Evolutionary conservation across 2,329 filamentous ascomycete species (phyloP), one percentile per base, ranked within the genome.

Genomic region (Aurifilum marmelostoma): DNA sequence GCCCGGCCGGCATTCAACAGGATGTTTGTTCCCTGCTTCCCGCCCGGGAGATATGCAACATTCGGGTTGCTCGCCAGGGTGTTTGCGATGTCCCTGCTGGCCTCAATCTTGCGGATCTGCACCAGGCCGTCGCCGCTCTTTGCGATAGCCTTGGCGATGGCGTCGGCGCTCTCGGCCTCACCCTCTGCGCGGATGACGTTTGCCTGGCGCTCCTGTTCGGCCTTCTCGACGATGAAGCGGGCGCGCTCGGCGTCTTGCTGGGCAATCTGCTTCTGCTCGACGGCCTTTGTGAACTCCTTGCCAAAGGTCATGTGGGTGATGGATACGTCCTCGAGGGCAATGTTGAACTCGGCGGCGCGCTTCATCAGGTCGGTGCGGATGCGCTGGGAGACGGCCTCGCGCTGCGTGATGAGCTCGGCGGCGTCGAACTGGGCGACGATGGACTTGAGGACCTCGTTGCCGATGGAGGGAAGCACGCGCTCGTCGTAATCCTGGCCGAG

Each of bases 241-340:
- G 96, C 96, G 73, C 96, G 89, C 87, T 99, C 96, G 73, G 96
- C 96, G 79, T 99, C 96, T 83, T 99, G 96, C 84, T 99, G 96
- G 67, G 96, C 96, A 80, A 99, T 99, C 87, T 99, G 96, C 90
- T 99, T 99, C 89, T 99, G 96, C 85, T 99, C 96, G 77, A 99
- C 96, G 73, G 96, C 96, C 82, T 93, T 92, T 71, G 96, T 99
- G 87, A 99, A 99, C 83, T 99, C 96, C 82, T 95, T 95, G 75
- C 96, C 96, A 80, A 99, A 99, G 66, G 96, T 99, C 96, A 99
- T 99, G 87, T 99, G 96, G 71, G 96, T 99, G 82, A 99, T 99
- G 78, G 93, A 97, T 71, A 99, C 96, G 78, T 99, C 96, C 83
- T 99, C 96, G 66, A 99, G 92, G 37, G 94, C 93, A 78, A 99